Evolutionary conservation across 2,329 filamentous ascomycete genomes (phyloP), one percentile per base, ranked within the genome.

Genomic region (Myriosclerotinia curreyana): DNA sequence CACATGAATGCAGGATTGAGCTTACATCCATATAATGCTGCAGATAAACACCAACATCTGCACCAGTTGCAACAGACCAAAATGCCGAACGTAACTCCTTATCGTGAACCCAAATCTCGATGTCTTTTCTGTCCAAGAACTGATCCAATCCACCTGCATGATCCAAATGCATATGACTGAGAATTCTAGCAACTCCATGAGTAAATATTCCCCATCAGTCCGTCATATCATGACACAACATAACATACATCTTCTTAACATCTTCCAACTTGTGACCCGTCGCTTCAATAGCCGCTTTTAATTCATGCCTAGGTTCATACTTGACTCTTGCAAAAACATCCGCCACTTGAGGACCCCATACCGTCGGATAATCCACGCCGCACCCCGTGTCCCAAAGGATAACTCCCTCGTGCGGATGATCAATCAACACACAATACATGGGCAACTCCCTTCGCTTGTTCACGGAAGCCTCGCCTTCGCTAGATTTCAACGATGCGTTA

Each of bases 21-120:
- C 70, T 60, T 61, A 70, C 70, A 60, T 72, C 64, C 67, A 72
- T 66, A 44, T 71, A 78, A 63, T 76, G 69, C 1, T 68, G 67
- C 36, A 78, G 66, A 53, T 79, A 79, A 17, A 78, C 74, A 5
- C 77, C 77, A 0, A 70, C 67, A 69, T 79, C 77, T 1, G 77
- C 74, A 0, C 74, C 74, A 0, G 79, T 80, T 5, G 74, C 79
- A 5, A 77, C 74, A 3, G 76, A 76, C 76, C 77, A 81, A 65
- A 76, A 79, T 1, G 79, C 79, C 44, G 78, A 75, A 60, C 78
- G 76, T 69, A 81, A 75, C 62, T 81, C 79, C 62, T 77, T 75
- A 66, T 81, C 79, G 65, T 81, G 79, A 4, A 80, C 77, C 66
- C 77, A 80, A 59, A 80, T 79, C 6, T 78, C 77, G 7, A 81